A percentile compares a stretch with the other conserved stretches of the same genome.
These are phyloP conservation scores for Aspergillus phoenicis DNA, from an alignment of 2,329 filamentous ascomycete genomes.

Conservation along the genomic window DNA sequence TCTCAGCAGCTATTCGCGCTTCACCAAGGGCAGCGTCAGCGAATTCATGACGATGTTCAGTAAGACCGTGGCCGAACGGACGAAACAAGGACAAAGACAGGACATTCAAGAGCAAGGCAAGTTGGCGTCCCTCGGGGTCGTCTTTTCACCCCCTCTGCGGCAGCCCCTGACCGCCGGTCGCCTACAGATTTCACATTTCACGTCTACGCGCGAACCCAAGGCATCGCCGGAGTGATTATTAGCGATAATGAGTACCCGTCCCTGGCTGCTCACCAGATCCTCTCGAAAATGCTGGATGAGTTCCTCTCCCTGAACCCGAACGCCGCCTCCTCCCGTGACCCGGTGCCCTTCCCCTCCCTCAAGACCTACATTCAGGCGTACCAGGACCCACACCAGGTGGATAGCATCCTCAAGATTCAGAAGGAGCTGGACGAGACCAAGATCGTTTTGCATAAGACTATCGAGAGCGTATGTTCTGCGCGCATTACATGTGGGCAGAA, in stretches of 20 bases:
- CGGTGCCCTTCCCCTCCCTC: slow-evolving; percentile 67
- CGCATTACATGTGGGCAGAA: neutral
- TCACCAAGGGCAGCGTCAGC: slow-evolving; percentile 65
- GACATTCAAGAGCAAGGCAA: slow-evolving; percentile 65
- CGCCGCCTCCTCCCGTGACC: slow-evolving; percentile 48
- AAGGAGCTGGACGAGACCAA: slow-evolving; percentile 97
- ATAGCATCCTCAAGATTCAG: slow-evolving; percentile 94
- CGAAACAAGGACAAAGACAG: slow-evolving; percentile 76
- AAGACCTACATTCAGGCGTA: slow-evolving; percentile 78
- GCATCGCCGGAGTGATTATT: slow-evolving; percentile 75
- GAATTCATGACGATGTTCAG: slow-evolving; percentile 83
- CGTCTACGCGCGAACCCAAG: slow-evolving; percentile 70
- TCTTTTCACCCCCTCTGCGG: neutral
- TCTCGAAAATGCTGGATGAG: slow-evolving; percentile 85
- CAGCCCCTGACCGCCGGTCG: slow-evolving; percentile 11
- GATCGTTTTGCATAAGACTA: slow-evolving; percentile 95
- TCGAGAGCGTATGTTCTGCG: slow-evolving; percentile 57
- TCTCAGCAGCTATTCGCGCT: slow-evolving; percentile 74
- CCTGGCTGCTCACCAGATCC: slow-evolving; percentile 80
- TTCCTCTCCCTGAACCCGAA: slow-evolving; percentile 76
- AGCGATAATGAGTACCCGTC: slow-evolving; percentile 74
- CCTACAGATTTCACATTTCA: slow-evolving; percentile 59
- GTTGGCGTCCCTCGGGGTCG: slow-evolving; percentile 12
- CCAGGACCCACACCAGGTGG: slow-evolving; percentile 84
- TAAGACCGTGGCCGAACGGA: slow-evolving; percentile 85